Base-by-base conservation (phyloP, 2,329 filamentous ascomycete species). In the Berkeleyomyces rouxiae region DNA sequence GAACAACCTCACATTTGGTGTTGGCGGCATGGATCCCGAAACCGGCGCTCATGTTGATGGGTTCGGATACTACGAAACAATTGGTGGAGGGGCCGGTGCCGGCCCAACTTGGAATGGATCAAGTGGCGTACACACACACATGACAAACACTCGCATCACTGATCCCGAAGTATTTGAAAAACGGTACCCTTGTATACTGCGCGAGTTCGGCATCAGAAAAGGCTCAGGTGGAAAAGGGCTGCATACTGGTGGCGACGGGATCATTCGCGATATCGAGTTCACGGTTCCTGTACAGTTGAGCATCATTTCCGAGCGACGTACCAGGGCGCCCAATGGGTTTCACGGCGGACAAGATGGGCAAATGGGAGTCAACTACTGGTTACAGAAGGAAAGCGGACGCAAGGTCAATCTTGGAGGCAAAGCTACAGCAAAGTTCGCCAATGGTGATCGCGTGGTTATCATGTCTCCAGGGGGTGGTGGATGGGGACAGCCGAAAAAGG, bases 281-380 rank as follows among this genome's bases (percentile, higher is more conserved):
- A 78, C 87, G 4, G 85, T 88, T 61, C 85, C 86, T 0, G 81
- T 92, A 2, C 84, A 89, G 69, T 86, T 88, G 7, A 87, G 82
- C 1, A 92, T 93, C 55, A 74, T 93, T 7, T 87, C 83, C 46
- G 88, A 93, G 72, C 72, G 88, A 10, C 76, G 88, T n/a, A 87
- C 91, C 0, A 88, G 88, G 68, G 81, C 81, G 55, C 88, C 75
- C 0, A 73, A 74, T 16, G 91, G 92, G 0, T 78, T 96, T 64
- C 85, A 84, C 31, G 92, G 92, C 0, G 92, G 92, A 3, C 85
- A 84, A 63, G 86, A 92, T 65, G 92, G 84, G 0, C 74, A 82
- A 67, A 86, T 87, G 59, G 92, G 92, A 0, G 75, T 91, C 65
- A 97, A 97, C 68, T 76, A 95, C 55, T 97, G 92, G 92, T 84